Conservation (phyloP, 352 stramenopile species). For the Globisporangium canariense region DNA sequence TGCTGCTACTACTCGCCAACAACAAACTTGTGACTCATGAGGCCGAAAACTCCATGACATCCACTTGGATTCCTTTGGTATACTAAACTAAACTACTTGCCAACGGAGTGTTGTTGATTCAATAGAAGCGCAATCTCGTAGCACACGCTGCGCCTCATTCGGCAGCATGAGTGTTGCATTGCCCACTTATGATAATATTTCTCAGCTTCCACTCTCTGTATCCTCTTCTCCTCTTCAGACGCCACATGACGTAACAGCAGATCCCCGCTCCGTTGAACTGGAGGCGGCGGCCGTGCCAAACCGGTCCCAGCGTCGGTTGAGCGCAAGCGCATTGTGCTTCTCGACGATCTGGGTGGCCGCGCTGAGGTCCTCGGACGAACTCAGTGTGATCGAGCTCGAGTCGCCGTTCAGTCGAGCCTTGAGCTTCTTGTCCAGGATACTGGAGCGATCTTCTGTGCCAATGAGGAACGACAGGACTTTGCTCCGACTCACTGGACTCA, state of each 20-base stretch:
- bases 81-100: too few relatives aligned
- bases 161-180: not conserved
- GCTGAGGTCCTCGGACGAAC: not conserved
- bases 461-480: not conserved
- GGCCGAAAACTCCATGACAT: too few relatives aligned
- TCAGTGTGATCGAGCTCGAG: not conserved
- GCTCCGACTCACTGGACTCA: not conserved
- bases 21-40: too few relatives aligned
- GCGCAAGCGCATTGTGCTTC: conserved; percentile 1
- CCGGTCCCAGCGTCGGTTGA: conserved; percentile 5
- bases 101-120: too few relatives aligned
- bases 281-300: not conserved
- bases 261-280: not conserved
- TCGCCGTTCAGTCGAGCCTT: not conserved
- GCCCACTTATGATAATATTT: not conserved
- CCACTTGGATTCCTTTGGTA: too few relatives aligned
- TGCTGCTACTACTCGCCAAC: too few relatives aligned
- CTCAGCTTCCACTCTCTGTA: too few relatives aligned
- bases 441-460: conserved; percentile 4
- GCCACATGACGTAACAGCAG: not conserved
- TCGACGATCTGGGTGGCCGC: not conserved
- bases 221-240: not conserved
- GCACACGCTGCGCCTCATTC: too few relatives aligned
- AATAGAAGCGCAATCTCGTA: not conserved
- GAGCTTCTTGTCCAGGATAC: conserved; percentile 1